Percentiles rank a stretch among this genome's conserved stretches.
These are phyloP conservation scores for Ogataea nakhonphanomensis DNA, from an alignment of 805 yeast genomes.

Conservation along the genomic window DNA sequence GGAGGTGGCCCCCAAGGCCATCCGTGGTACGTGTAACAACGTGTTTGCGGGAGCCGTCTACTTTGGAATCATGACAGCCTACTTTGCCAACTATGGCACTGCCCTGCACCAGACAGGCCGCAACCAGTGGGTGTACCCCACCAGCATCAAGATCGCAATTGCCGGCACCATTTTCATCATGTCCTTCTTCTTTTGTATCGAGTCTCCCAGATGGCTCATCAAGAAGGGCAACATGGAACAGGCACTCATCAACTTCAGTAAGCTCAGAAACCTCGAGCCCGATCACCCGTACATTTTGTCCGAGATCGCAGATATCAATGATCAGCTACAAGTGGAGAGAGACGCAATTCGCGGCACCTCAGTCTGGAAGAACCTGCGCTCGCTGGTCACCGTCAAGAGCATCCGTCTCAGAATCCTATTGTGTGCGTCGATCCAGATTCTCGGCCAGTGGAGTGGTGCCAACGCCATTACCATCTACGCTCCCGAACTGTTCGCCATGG, in stretches of 20 bases:
- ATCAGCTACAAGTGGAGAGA: slow-evolving; percentile 36
- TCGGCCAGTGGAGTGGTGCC: slow-evolving; percentile 62
- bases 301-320: slow-evolving; percentile 50
- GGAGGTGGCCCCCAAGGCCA: slow-evolving; percentile 50
- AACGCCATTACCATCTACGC: slow-evolving; percentile 55
- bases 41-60: slow-evolving; percentile 58
- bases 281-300: slow-evolving; percentile 48
- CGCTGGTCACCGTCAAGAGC: slow-evolving; percentile 36
- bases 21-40: slow-evolving; percentile 51
- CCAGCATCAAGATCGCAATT: slow-evolving; percentile 43
- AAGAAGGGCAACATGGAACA: slow-evolving; percentile 39
- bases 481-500: slow-evolving; percentile 46
- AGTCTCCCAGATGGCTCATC: slow-evolving; percentile 51
- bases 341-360: slow-evolving; percentile 25
- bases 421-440: slow-evolving; percentile 41
- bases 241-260: slow-evolving; percentile 39
- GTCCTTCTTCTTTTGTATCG: slow-evolving; percentile 41
- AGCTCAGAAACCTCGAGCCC: slow-evolving; percentile 41
- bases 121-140: slow-evolving; percentile 53
- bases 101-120: slow-evolving; percentile 38
- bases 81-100: slow-evolving; percentile 50
- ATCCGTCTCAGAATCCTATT: slow-evolving; percentile 44
- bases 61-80: slow-evolving; percentile 48
- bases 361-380: slow-evolving; percentile 29
- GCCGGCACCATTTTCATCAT: slow-evolving; percentile 44